Conservation (phyloP, 164 flowering plant species). For the Magnolia kwangsiensis region DNA sequence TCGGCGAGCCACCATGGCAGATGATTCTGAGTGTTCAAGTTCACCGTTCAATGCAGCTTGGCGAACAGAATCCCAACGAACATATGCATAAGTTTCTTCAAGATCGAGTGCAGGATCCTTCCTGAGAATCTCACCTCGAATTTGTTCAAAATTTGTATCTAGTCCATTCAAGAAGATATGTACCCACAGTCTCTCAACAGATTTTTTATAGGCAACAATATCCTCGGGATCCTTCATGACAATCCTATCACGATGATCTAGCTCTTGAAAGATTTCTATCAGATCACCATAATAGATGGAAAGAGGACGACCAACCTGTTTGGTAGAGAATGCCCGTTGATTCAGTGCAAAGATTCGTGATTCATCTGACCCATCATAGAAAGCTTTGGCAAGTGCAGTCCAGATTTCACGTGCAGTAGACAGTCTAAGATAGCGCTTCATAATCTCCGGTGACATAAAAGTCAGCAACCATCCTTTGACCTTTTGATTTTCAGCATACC, state of each 20-base stretch:
- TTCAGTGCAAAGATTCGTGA: constrained; percentile 6
- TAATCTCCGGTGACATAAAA: constrained; percentile 5
- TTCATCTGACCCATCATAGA: constrained; percentile 18
- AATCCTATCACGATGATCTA: constrained; percentile 8
- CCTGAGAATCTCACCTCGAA: not conserved
- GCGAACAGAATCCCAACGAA: not conserved
- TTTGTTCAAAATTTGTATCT: constrained; percentile 2
- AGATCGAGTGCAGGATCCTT: not conserved
- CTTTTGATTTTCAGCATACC: constrained; percentile 9
- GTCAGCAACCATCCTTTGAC: constrained; percentile 6
- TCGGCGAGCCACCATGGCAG: not conserved
- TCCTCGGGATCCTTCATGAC: not conserved
- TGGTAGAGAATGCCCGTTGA: constrained; percentile 8
- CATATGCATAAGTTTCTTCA: constrained; percentile 5
- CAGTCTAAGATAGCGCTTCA: not conserved
- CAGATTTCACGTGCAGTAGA: constrained; percentile 2
- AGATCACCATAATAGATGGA: constrained; percentile 18
- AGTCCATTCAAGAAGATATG: constrained; percentile 7
- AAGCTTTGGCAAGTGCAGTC: constrained; percentile 12
- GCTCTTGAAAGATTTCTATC: constrained; percentile 14
- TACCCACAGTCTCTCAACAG: not conserved
- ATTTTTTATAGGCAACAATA: not conserved
- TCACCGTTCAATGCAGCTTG: not conserved
- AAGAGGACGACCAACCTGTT: constrained; percentile 4
- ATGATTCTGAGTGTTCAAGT: not conserved